phyloP scores from a whole-genome alignment of 208 protist species.

The Angomonas desouzai region DNA sequence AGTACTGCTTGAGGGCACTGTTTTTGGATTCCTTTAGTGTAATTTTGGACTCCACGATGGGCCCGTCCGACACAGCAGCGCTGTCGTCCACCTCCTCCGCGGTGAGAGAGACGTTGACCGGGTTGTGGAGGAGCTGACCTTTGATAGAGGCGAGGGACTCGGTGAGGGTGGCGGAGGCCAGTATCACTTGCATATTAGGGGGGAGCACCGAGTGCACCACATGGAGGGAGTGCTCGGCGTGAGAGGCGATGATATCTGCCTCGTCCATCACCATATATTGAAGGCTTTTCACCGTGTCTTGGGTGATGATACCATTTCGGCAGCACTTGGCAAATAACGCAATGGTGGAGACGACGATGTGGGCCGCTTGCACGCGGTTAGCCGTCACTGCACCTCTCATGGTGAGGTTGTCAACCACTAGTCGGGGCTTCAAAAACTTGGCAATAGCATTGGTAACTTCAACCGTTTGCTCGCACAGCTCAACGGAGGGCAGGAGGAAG shows the following conservation, averaged over 20 bases:
- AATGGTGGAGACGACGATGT: slow-evolving; percentile 84
- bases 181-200: slow-evolving; percentile 83
- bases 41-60: slow-evolving; percentile 71
- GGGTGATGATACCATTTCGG: slow-evolving; percentile 45
- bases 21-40: slow-evolving; percentile 39
- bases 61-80: slow-evolving; percentile 38
- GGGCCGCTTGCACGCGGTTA: slow-evolving; percentile 54
- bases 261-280: slow-evolving; percentile 94
- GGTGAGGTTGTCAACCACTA: slow-evolving; percentile 83
- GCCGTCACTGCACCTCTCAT: slow-evolving; percentile 49
- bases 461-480: slow-evolving; percentile 94
- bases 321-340: slow-evolving; percentile 74
- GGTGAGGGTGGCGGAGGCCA: slow-evolving; percentile 94
- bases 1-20: slow-evolving; percentile 78
- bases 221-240: slow-evolving; percentile 90
- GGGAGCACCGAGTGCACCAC: slow-evolving; percentile 86
- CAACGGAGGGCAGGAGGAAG: slow-evolving; percentile 94
- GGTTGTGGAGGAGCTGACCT: slow-evolving; percentile 92
- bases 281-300: slow-evolving; percentile 54
- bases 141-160: slow-evolving; percentile 91
- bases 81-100: slow-evolving; percentile 57
- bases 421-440: slow-evolving; percentile 75
- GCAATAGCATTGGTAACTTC: slow-evolving; percentile 64
- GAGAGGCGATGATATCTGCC: slow-evolving; percentile 94
- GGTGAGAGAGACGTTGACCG: slow-evolving; percentile 87